Evolutionary conservation across 805 yeast species (phyloP).

Genomic region (Cyberlindnera maclurae): DNA sequence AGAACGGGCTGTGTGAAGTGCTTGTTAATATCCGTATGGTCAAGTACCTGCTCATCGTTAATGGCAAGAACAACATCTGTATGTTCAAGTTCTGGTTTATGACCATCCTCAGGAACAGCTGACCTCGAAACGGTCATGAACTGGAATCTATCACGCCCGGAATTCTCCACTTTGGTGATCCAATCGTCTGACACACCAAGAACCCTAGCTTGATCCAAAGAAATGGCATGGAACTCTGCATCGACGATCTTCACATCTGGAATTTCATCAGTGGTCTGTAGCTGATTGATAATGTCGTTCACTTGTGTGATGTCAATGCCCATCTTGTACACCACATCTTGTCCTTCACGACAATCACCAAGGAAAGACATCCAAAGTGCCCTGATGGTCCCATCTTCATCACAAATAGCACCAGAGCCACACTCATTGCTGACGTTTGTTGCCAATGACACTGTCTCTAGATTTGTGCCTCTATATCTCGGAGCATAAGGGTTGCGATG

Average conservation of each 20-base stretch:
- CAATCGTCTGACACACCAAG: conserved; percentile 85
- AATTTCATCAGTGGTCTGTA: conserved; percentile 40
- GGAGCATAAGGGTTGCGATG: conserved; percentile 67
- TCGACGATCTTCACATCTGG: conserved; percentile 68
- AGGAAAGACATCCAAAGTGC: conserved; percentile 82
- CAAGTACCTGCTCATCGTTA: conserved; percentile 55
- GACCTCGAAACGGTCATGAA: conserved; percentile 66
- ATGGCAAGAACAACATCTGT: conserved; percentile 78
- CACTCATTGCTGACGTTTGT: conserved; percentile 67
- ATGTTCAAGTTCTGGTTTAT: conserved; percentile 28
- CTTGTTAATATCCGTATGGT: conserved; percentile 46
- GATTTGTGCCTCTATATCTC: conserved; percentile 76
- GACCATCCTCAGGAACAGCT: conserved; percentile 39
- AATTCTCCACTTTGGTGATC: conserved; percentile 62
- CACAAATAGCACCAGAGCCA: conserved; percentile 72
- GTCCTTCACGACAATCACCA: conserved; percentile 60
- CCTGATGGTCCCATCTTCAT: conserved; percentile 69
- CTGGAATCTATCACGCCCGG: conserved; percentile 59
- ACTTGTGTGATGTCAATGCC: conserved; percentile 74
- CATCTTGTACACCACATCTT: conserved; percentile 58
- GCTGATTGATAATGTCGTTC: conserved; percentile 43
- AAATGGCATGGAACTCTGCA: conserved; percentile 65
- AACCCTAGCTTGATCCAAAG: conserved; percentile 69
- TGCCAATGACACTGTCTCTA: conserved; percentile 72
- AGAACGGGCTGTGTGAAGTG: conserved; percentile 36